phyloP scores from a whole-genome alignment of 768 basidiomycete species.

The Tephrocybe sp. region DNA sequence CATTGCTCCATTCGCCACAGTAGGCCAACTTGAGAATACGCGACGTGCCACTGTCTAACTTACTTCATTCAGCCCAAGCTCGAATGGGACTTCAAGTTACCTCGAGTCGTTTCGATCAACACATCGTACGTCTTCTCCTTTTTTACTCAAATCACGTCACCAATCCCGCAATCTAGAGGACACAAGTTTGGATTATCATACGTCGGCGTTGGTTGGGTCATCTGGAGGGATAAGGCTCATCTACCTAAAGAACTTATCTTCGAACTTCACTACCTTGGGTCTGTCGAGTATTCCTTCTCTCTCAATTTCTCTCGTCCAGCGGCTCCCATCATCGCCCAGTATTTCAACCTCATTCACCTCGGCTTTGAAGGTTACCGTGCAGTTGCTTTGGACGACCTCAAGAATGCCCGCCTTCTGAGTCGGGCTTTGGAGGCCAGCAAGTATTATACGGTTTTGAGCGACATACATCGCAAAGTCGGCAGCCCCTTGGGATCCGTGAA shows the following conservation, averaged over 20 bases:
- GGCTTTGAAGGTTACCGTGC: conserved; percentile 57
- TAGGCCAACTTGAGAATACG: conserved; percentile 16
- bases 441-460: conserved; percentile 53
- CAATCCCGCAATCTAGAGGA: conserved; percentile 35
- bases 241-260: conserved; percentile 75
- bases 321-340: conserved; percentile 62
- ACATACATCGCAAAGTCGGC: conserved; percentile 46
- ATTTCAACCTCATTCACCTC: conserved; percentile 64
- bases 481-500: conserved; percentile 31
- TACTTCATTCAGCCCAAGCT: conserved; percentile 45
- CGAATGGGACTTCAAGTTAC: conserved; percentile 63
- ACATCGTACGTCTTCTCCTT: conserved; percentile 38
- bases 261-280: conserved; percentile 59
- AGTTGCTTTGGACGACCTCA: conserved; percentile 48
- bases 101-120: conserved; percentile 64
- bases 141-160: conserved; percentile 37
- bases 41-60: conserved; percentile 25
- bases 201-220: conserved; percentile 67
- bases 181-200: conserved; percentile 64
- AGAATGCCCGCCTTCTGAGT: conserved; percentile 64
- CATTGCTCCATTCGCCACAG: conserved; percentile 60
- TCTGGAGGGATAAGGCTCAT: conserved; percentile 64
- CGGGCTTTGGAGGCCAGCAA: conserved; percentile 58
- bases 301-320: conserved; percentile 65
- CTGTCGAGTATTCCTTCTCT: conserved; percentile 75